Percentiles rank a stretch among this genome's conserved stretches.
phyloP scores from a whole-genome alignment of 2,329 filamentous ascomycete species.

The Lojkania enalia region DNA sequence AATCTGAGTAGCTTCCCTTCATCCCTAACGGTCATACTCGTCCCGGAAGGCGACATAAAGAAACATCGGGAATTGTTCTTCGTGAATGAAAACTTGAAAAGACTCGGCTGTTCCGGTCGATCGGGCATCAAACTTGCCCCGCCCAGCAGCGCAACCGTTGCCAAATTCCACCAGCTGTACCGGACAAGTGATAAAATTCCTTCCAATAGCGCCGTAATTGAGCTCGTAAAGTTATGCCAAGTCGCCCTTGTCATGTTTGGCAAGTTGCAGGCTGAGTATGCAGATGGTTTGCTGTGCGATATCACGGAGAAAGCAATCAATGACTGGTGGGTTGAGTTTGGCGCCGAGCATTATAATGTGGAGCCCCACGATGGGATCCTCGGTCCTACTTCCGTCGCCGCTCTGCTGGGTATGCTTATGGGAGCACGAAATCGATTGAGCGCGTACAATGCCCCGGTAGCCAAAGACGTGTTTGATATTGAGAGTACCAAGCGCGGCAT shows the following conservation, averaged over 20 bases:
- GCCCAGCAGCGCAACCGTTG: constrained; percentile 78
- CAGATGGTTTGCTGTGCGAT: constrained; percentile 90
- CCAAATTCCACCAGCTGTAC: constrained; percentile 92
- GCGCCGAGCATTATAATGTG: constrained; percentile 86
- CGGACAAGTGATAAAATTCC: constrained; percentile 81
- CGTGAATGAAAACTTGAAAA: constrained; percentile 91
- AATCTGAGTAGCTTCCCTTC: constrained; percentile 92
- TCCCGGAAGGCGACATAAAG: constrained; percentile 83
- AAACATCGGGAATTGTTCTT: constrained; percentile 83
- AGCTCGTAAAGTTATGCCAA: constrained; percentile 90
- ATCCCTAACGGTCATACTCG: constrained; percentile 84
- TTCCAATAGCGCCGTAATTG: constrained; percentile 76
- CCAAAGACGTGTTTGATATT: constrained; percentile 91
- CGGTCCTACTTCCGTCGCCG: constrained; percentile 88
- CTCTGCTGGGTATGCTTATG: constrained; percentile 82
- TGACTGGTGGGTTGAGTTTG: constrained; percentile 96
- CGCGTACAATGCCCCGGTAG: constrained; percentile 78
- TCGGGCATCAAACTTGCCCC: constrained; percentile 79
- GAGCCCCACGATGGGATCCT: constrained; percentile 92
- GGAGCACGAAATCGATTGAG: constrained; percentile 88
- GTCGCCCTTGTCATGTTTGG: constrained; percentile 85
- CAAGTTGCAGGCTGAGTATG: constrained; percentile 83
- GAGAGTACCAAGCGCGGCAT: constrained; percentile 81
- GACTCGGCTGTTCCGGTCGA: constrained; percentile 86
- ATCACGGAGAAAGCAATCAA: constrained; percentile 86